Percentiles rank a stretch among this genome's conserved stretches.
These are phyloP conservation scores for Scutellaria galericulata DNA, from an alignment of 257 asterid species.

Conservation along the genomic window DNA sequence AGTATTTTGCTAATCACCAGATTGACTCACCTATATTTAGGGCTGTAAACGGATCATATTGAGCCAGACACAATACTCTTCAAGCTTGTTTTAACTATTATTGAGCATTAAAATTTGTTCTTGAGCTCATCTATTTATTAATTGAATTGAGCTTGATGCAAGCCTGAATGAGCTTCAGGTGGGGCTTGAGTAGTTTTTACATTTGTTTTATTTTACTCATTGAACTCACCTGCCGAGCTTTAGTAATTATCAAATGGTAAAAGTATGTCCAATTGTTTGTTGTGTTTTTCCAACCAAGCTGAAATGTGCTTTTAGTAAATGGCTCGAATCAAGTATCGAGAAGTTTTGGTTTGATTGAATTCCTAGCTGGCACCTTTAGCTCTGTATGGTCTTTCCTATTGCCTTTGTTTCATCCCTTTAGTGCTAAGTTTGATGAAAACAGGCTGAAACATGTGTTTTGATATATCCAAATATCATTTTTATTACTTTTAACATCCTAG, in stretches of 20 bases:
- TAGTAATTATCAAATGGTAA: neutral
- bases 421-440: constrained; percentile 22
- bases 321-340: neutral
- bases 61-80: neutral
- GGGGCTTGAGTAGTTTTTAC: neutral
- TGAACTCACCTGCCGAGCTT: neutral
- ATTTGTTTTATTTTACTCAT: no score
- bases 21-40: constrained; percentile 1
- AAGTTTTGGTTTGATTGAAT: neutral
- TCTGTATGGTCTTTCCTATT: neutral
- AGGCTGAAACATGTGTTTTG: constrained; percentile 11
- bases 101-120: neutral
- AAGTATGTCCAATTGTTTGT: neutral
- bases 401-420: constrained; percentile 22
- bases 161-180: neutral
- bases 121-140: neutral
- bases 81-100: neutral
- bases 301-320: constrained; percentile 1
- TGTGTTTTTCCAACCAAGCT: neutral
- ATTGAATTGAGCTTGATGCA: neutral
- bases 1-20: neutral
- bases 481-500: constrained; percentile 14
- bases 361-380: constrained; percentile 14
- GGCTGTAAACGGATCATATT: neutral
- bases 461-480: constrained; percentile 5